Evolutionary conservation across 148 eudicot species (phyloP).

Genomic region (Amaranthus cruentus): DNA sequence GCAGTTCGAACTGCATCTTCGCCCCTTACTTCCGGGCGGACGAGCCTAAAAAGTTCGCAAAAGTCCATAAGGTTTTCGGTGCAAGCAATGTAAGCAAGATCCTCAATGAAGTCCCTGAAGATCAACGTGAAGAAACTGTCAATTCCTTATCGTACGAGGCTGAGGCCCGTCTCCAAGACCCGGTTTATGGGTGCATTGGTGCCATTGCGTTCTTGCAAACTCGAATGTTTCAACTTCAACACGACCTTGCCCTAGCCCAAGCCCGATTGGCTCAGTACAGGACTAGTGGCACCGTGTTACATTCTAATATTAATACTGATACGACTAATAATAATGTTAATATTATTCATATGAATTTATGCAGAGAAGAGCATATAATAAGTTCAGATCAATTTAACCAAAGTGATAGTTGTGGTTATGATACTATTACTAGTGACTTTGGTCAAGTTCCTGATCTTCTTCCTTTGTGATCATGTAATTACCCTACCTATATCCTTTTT

Average conservation of each 20-base stretch:
- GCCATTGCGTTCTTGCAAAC: conserved; percentile 58
- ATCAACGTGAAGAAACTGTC: conserved; percentile 68
- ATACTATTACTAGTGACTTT: conserved; percentile 17
- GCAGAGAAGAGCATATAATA: conserved; percentile 4
- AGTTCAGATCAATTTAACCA: conserved; percentile 21
- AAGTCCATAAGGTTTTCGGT: conserved; percentile 87
- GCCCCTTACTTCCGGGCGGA: conserved; percentile 78
- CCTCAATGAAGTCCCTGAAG: conserved; percentile 54
- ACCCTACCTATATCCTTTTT: background rate
- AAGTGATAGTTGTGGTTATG: conserved; percentile 14
- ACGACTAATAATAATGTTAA: background rate
- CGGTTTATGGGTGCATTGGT: conserved; percentile 82
- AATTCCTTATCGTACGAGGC: conserved; percentile 73
- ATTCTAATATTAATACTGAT: conserved; percentile 3
- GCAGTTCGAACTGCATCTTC: conserved; percentile 58
- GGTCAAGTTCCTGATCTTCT: conserved; percentile 32
- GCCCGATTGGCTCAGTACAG: conserved; percentile 47
- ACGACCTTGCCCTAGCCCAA: conserved; percentile 51
- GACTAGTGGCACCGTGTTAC: background rate
- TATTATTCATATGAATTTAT: conserved; percentile 10
- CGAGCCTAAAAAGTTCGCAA: conserved; percentile 66
- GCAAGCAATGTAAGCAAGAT: conserved; percentile 85
- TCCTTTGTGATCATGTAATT: conserved; percentile 20
- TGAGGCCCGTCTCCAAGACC: conserved; percentile 72
- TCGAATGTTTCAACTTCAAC: conserved; percentile 54